These are phyloP conservation scores for Hysterium pulicare DNA, from an alignment of 2,329 filamentous ascomycete species.

Conservation along the genomic window DNA sequence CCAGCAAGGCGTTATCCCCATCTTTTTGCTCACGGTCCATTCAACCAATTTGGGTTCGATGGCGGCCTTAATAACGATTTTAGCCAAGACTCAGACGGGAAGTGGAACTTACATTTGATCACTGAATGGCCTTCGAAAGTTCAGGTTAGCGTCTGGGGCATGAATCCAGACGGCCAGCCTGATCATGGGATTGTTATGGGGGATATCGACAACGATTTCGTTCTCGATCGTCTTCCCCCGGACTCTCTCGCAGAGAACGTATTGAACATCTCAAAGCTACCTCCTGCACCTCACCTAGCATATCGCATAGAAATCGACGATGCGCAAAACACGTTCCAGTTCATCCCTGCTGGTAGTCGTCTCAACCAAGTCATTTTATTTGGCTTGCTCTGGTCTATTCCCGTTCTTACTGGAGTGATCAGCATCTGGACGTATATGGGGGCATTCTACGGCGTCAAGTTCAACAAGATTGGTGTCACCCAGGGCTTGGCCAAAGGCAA, in stretches of 20 bases:
- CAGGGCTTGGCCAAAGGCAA: too few species aligned
- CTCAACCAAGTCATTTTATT: conserved; percentile 53
- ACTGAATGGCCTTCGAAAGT: conserved; percentile 60
- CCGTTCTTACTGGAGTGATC: conserved; percentile 47
- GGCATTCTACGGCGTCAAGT: conserved; percentile 60
- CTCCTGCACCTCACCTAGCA: conserved; percentile 51
- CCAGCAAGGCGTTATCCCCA: conserved; percentile 55
- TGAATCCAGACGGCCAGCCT: conserved; percentile 59
- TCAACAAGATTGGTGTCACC: conserved; percentile 55
- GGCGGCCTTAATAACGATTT: conserved; percentile 54
- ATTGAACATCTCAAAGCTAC: conserved; percentile 56
- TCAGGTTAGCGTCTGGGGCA: conserved; percentile 64
- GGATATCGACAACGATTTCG: conserved; percentile 57
- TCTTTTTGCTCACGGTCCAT: conserved; percentile 58
- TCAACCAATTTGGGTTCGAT: conserved; percentile 62
- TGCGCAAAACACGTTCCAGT: conserved; percentile 48
- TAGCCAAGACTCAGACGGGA: conserved; percentile 44
- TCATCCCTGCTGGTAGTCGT: conserved; percentile 53
- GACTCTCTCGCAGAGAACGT: conserved; percentile 53
- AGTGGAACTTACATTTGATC: conserved; percentile 59
- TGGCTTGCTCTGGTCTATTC: conserved; percentile 53
- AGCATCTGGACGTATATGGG: conserved; percentile 56
- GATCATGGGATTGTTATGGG: conserved; percentile 58
- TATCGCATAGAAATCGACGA: conserved; percentile 57
- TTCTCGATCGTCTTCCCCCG: conserved; percentile 60